Evolutionary conservation across 139 green algal species (phyloP), one percentile per base, ranked within the genome.

Genomic region (Tetraselmis striata): DNA sequence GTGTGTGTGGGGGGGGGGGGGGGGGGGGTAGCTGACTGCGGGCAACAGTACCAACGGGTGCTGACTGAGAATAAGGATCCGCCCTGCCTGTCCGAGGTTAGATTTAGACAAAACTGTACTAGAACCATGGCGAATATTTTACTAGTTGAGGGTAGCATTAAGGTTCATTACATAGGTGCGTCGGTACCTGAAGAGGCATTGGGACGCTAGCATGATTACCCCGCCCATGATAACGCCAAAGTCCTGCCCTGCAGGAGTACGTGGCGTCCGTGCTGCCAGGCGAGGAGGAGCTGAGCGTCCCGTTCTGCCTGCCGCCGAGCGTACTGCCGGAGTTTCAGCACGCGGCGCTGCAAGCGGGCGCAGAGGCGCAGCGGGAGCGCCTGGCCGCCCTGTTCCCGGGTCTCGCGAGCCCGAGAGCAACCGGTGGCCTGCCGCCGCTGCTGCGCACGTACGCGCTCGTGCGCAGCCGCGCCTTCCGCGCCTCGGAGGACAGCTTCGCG

Each of bases 361-460:
- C 90, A 22, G n/a, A 31, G 28, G 79, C 81, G 76, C 91, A 94
- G 80, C 84, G 90, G 82, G 78, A 84, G 74, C 84, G 90, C 0
- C 81, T 93, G 30, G 75, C 24, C 18, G 77, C 27, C 0, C 77
- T 92, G 23, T 90, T 92, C 28, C 90, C 90, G 0, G 88, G 84
- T 0, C 59, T 92, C 2, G 77, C 81, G 23, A 78, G 67, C 29
- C 77, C 74, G 11, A 80, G 89, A 29, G 78, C 27, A 0, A 76
- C 84, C 26, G 84, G 78, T 83, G 30, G 1, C 59, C 59, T 32
- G 79, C 77, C 82, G 76, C 91, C 80, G 80, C 28, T 93, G 30
- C 76, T 89, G 77, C 92, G 87, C 86, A 89, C 84, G 5, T 93
- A 92, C 81, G 90, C 78, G 1, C 91, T 89, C 83, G 90, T 94